Evolutionary conservation across 2,329 filamentous ascomycete species (phyloP).

Genomic region (Cadophora luteo-olivacea): DNA sequence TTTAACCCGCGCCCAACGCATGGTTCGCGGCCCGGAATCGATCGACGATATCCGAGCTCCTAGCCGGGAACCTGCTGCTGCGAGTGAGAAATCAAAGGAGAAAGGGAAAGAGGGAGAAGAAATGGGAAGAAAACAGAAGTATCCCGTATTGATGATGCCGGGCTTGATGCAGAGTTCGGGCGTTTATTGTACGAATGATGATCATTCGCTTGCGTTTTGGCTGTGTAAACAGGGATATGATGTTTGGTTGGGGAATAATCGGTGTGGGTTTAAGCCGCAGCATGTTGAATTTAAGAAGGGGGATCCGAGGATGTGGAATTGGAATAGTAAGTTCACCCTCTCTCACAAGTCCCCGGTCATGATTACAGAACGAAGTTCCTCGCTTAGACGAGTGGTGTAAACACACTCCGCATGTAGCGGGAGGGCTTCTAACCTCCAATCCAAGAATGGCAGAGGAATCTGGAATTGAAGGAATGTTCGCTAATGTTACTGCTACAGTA

Average conservation of each 20-base stretch:
- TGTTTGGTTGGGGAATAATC: slow-evolving; percentile 93
- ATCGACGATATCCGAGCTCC: slow-evolving; percentile 13
- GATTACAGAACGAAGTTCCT: no score
- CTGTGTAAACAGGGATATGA: slow-evolving; percentile 91
- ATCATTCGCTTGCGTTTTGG: slow-evolving; percentile 88
- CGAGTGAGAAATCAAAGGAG: background rate
- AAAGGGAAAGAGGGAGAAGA: background rate
- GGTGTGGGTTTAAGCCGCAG: slow-evolving; percentile 81
- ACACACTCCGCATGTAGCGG: no score
- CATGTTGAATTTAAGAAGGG: slow-evolving; percentile 72
- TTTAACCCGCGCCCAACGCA: background rate
- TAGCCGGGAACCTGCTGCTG: background rate
- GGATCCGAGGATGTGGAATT: slow-evolving; percentile 93
- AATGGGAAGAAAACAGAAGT: slow-evolving; percentile 54
- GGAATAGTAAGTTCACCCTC: slow-evolving; percentile 76
- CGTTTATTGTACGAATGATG: slow-evolving; percentile 88
- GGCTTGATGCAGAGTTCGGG: slow-evolving; percentile 86
- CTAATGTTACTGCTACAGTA: slow-evolving; percentile 47
- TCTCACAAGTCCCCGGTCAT: no score
- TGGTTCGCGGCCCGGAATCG: slow-evolving; percentile 6
- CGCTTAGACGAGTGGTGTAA: background rate
- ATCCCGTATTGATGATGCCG: slow-evolving; percentile 86
- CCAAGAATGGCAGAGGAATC: background rate
- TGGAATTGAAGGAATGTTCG: no score
- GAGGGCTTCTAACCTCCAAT: no score